Evolutionary conservation across 2,329 filamentous ascomycete genomes (phyloP), one percentile per base, ranked within the genome.

Genomic region (Elsinoe ampelina): DNA sequence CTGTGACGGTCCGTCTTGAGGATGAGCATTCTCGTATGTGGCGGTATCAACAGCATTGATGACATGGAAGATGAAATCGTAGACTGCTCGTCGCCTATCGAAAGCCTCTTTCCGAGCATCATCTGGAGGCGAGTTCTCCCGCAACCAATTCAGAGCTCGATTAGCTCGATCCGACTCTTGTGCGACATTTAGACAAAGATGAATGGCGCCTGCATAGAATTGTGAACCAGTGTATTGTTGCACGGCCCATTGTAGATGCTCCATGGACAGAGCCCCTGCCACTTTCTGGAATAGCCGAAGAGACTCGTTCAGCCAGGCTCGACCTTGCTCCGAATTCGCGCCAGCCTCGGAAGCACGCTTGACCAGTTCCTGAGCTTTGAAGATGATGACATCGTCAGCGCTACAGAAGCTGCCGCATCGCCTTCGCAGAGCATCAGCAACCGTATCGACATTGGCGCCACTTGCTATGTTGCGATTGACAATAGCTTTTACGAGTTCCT

Each of bases 371-470:
- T 97, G 92, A 0, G 93, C 93, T 72, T 95, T 97, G 83, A 98
- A 98, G 63, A 96, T 92, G 61, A 97, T 84, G 1, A 97, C 93
- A 73, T 98, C 93, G 62, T 98, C 92, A 0, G 92, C 85, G 66
- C 91, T 96, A 71, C 93, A 98, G 79, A 98, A 98, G 72, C 87
- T 96, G 60, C 93, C 95, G 64, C 93, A 98, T 64, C 91, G 83
- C 64, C 93, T 81, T 47, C 93, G 82, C 51, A 98, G 75, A n/a
- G 91, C 89, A 71, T 98, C 93, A 0, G 93, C 92, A 20, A 98
- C 90, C 0, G 91, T 96, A 72, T 98, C 95, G 17, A 98, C 92
- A 61, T 97, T 98, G 3, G 91, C 92, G 8, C 95, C 93, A 66
- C 89, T 95, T 58, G 92, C 87, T 64, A 98, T 98, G 70, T 95